phyloP scores from a whole-genome alignment of 345 rosid genomes.

The Hirschfeldia incana region DNA sequence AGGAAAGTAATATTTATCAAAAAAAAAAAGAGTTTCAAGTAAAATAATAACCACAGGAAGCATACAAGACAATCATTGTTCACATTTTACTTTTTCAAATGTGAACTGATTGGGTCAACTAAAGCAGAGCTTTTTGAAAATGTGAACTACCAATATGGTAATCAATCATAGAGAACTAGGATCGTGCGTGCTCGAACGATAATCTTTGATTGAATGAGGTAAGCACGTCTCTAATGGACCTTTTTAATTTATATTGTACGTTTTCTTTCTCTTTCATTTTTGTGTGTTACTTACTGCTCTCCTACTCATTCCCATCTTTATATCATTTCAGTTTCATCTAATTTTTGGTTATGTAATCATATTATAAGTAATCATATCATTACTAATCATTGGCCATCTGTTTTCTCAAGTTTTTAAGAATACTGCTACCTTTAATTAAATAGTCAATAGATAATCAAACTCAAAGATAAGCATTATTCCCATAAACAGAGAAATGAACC shows the following conservation, averaged over 20 bases:
- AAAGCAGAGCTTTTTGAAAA: constrained; percentile 3
- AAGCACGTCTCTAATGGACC: constrained; percentile 30
- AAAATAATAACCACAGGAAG: no score
- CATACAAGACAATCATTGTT: neutral
- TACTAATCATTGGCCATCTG: neutral
- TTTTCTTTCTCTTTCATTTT: constrained; percentile 5
- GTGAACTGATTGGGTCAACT: constrained; percentile 31
- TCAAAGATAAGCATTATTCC: no score
- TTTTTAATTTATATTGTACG: neutral
- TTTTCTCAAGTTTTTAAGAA: neutral
- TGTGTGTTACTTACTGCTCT: constrained; percentile 28
- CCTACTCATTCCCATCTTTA: constrained; percentile 15
- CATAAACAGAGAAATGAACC: neutral
- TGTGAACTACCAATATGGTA: constrained; percentile 12
- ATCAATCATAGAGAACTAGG: neutral
- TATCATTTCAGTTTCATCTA: neutral
- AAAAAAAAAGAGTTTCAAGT: no score
- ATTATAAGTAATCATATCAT: constrained; percentile 10
- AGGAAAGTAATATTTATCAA: no score
- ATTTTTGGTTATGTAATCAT: neutral
- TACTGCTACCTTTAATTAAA: no score
- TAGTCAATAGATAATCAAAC: neutral
- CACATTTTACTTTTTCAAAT: neutral
- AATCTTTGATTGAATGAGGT: constrained; percentile 22
- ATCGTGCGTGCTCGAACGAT: constrained; percentile 31